Percentiles rank a stretch among this genome's conserved stretches.
These are phyloP conservation scores for Trametes cubensis DNA, from an alignment of 768 basidiomycete genomes.

Conservation along the genomic window DNA sequence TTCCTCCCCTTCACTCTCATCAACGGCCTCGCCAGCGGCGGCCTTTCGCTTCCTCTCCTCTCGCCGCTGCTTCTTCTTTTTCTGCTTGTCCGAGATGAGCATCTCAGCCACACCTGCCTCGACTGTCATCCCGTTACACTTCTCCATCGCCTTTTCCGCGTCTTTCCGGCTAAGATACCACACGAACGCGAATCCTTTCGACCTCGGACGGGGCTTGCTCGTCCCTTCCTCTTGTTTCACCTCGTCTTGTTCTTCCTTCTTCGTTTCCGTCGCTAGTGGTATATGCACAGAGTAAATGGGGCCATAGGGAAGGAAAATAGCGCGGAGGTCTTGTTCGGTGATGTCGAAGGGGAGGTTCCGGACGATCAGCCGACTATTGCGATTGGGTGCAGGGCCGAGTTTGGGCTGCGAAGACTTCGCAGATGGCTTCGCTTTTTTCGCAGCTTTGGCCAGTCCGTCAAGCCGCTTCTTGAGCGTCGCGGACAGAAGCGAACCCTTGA, in stretches of 20 bases:
- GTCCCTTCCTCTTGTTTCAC: conserved; percentile 35
- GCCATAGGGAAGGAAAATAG: conserved; percentile 84
- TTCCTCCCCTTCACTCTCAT: conserved; percentile 36
- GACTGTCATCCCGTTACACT: conserved; percentile 75
- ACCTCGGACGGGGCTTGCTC: conserved; percentile 34
- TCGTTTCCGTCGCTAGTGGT: conserved; percentile 43
- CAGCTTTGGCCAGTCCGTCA: conserved; percentile 62
- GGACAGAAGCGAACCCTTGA: conserved; percentile 86
- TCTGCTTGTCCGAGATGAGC: conserved; percentile 64
- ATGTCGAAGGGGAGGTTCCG: conserved; percentile 87
- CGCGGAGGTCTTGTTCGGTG: conserved; percentile 82
- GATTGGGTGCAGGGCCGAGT: conserved; percentile 55
- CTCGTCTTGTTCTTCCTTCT: conserved; percentile 35
- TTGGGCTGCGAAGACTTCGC: conserved; percentile 24
- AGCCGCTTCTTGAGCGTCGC: conserved; percentile 86
- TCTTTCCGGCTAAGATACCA: conserved; percentile 89
- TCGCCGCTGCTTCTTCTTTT: conserved; percentile 62
- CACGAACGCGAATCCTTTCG: conserved; percentile 91
- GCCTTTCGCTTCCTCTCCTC: conserved; percentile 50
- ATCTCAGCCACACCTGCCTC: conserved; percentile 62
- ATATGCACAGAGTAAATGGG: conserved; percentile 86
- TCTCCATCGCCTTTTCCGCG: conserved; percentile 79
- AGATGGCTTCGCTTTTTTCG: conserved; percentile 27
- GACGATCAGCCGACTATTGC: conserved; percentile 82
- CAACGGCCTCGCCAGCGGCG: conserved; percentile 25